These are phyloP conservation scores for Cyclospora cayetanensis DNA, from an alignment of 169 alveolate genomes.

Conservation along the genomic window DNA sequence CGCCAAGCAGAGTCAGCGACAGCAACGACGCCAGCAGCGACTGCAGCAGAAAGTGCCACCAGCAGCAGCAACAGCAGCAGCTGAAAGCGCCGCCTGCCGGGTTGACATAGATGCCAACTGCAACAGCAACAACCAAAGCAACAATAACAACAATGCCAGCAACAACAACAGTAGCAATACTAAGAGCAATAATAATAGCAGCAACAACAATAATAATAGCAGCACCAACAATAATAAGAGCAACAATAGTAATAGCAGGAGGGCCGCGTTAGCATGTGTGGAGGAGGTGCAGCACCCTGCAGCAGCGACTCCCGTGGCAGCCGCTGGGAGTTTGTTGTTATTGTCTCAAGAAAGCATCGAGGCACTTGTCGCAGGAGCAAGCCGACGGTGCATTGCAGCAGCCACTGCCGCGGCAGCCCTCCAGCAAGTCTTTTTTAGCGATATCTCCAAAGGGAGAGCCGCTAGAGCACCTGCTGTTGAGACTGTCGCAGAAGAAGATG, in stretches of 20 bases:
- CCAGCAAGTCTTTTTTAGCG: neutral
- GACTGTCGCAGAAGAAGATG: neutral
- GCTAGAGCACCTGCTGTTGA: neutral
- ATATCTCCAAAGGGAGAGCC: too few relatives aligned
- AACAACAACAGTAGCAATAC: too few relatives aligned
- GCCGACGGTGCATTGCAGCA: slow-evolving; percentile 6
- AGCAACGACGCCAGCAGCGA: slow-evolving; percentile 15
- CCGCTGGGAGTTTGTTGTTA: neutral
- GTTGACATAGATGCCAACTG: neutral
- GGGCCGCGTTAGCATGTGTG: too few relatives aligned
- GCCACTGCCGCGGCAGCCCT: neutral
- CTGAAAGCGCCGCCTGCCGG: neutral
- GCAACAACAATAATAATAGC: too few relatives aligned
- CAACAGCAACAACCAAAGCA: slow-evolving; percentile 24
- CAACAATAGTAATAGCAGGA: too few relatives aligned
- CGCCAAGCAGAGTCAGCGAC: neutral
- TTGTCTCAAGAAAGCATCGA: neutral
- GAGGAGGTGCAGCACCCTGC: too few relatives aligned
- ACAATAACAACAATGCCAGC: neutral
- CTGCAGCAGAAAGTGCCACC: neutral
- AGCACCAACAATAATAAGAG: too few relatives aligned
- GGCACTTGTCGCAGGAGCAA: slow-evolving; percentile 42
- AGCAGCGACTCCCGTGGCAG: neutral
- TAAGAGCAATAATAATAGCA: too few relatives aligned
- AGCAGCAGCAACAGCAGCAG: slow-evolving; percentile 13